These are phyloP conservation scores for Calocybe gangraenosa DNA, from an alignment of 768 basidiomycete genomes.

Conservation along the genomic window DNA sequence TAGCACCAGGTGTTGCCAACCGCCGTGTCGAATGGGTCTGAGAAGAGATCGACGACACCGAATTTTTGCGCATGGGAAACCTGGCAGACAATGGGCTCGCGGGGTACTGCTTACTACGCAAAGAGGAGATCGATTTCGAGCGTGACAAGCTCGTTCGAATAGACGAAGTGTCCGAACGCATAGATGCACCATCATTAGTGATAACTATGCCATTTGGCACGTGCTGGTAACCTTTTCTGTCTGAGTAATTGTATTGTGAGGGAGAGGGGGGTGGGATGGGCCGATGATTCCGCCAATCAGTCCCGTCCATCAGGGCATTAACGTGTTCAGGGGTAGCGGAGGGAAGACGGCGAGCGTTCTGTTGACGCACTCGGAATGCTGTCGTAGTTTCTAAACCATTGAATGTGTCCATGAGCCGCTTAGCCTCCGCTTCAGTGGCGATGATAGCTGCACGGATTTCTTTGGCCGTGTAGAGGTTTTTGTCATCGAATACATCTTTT, in stretches of 20 bases:
- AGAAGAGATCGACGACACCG: conserved; percentile 53
- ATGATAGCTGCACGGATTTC: conserved; percentile 60
- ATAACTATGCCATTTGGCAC: conserved; percentile 13
- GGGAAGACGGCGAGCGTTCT: conserved; percentile 32
- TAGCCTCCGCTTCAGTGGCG: conserved; percentile 59
- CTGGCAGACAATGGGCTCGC: conserved; percentile 26
- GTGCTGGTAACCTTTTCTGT: conserved; percentile 10
- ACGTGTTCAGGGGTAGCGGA: conserved; percentile 22
- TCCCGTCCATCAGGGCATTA: conserved; percentile 26
- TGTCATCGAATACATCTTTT: conserved; percentile 46
- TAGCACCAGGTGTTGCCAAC: conserved; percentile 28
- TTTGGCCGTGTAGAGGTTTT: conserved; percentile 45
- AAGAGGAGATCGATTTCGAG: conserved; percentile 34
- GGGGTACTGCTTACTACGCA: conserved; percentile 21
- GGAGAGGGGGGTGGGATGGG: conserved; percentile 18
- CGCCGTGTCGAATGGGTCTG: conserved; percentile 22
- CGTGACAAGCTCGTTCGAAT: conserved; percentile 37
- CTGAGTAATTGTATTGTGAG: conserved; percentile 5
- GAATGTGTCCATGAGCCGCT: conserved; percentile 63
- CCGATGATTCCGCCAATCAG: conserved; percentile 29
- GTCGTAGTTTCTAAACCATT: conserved; percentile 60
- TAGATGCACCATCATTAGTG: conserved; percentile 35
- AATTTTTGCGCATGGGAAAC: conserved; percentile 40
- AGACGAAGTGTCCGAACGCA: conserved; percentile 40
- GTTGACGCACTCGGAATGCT: conserved; percentile 41